Conservation (phyloP, 176 grass and related monocot genomes). For the Aegilops speltoides region DNA sequence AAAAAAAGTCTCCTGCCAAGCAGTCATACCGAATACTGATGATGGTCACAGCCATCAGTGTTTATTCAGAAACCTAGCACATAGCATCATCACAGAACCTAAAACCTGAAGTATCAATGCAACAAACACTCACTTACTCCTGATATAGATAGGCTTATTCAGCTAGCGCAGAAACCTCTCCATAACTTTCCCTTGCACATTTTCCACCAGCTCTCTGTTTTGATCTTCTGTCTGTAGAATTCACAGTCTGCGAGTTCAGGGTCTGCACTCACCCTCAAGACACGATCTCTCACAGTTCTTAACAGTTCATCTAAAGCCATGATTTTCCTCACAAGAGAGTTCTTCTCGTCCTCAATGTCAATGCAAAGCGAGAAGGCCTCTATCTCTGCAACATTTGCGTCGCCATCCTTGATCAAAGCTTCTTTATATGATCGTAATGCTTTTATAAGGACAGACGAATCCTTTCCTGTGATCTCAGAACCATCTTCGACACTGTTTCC, state of each 20-base stretch:
- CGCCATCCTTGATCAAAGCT: background rate
- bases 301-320: background rate
- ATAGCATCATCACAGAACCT: background rate
- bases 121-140: background rate
- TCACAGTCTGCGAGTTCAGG: background rate
- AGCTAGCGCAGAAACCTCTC: background rate
- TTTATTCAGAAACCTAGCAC: background rate
- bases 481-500: background rate
- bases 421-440: background rate
- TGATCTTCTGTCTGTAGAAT: background rate
- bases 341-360: background rate
- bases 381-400: background rate
- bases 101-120: background rate
- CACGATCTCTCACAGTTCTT: background rate
- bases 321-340: slow-evolving; percentile 2
- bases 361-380: background rate
- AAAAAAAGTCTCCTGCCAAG: background rate
- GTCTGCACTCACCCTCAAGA: background rate
- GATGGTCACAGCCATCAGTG: too few species aligned
- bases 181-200: background rate
- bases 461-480: background rate
- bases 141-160: background rate
- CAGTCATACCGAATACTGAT: background rate
- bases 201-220: background rate
- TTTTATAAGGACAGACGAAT: background rate